phyloP scores from a whole-genome alignment of 306 rosid species.

The Crotalaria pallida region DNA sequence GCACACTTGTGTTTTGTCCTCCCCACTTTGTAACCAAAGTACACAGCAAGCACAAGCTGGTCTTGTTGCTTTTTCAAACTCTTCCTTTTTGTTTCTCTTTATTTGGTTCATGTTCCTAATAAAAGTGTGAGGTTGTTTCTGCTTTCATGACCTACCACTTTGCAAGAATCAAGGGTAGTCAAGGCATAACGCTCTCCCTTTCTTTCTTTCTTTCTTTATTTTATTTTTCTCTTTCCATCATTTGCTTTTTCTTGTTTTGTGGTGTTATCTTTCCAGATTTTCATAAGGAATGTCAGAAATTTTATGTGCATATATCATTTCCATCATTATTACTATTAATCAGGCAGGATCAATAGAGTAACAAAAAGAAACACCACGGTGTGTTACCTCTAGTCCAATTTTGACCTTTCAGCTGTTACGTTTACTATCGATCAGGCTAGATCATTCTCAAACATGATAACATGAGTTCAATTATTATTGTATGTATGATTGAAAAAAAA shows the following conservation, averaged over 20 bases:
- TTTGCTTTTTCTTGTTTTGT: neutral
- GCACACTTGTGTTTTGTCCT: constrained; percentile 43
- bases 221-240: neutral
- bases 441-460: no score
- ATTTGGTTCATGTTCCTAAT: neutral
- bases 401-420: no score
- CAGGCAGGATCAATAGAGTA: no score
- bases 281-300: neutral
- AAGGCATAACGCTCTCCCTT: neutral
- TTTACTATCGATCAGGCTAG: no score
- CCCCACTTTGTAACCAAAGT: constrained; percentile 23
- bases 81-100: neutral
- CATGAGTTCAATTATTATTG: no score
- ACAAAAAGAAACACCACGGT: no score
- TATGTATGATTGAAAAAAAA: no score
- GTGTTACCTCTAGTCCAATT: no score
- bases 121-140: neutral
- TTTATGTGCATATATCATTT: neutral
- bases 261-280: neutral
- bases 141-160: neutral
- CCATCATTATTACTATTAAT: neutral
- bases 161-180: neutral
- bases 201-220: neutral
- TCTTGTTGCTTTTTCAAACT: neutral
- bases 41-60: constrained; percentile 15